phyloP scores from a whole-genome alignment of 495 filamentous ascomycete species.

The Penicillium argentinense region DNA sequence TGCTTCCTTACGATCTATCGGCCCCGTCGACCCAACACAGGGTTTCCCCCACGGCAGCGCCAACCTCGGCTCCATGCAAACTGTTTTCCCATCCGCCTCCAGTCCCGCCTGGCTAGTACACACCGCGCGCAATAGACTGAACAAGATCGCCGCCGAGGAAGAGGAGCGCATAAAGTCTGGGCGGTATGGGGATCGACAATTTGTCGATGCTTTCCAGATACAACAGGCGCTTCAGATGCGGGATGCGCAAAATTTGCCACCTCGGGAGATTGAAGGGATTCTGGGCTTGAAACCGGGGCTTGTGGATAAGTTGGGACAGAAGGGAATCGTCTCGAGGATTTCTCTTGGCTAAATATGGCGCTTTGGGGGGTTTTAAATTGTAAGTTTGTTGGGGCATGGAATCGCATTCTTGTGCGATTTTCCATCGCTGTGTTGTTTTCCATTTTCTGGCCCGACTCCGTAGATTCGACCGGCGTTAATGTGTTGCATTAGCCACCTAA shows the following conservation, averaged over 20 bases:
- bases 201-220: conserved; percentile 62
- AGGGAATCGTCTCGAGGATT: conserved; percentile 46
- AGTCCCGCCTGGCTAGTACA: conserved; percentile 56
- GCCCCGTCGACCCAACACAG: conserved; percentile 62
- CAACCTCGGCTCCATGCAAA: conserved; percentile 21
- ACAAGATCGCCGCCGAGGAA: conserved; percentile 53
- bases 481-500: not conserved
- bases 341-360: conserved; percentile 5
- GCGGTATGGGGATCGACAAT: conserved; percentile 47
- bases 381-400: too few relatives aligned
- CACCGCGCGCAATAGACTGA: conserved; percentile 41
- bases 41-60: conserved; percentile 54
- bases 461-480: too few relatives aligned
- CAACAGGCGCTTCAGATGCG: conserved; percentile 60
- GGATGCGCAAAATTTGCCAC: conserved; percentile 50
- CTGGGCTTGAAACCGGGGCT: conserved; percentile 59
- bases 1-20: conserved; percentile 59
- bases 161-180: conserved; percentile 42
- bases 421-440: too few relatives aligned
- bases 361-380: conserved; percentile 3
- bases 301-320: conserved; percentile 52
- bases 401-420: too few relatives aligned
- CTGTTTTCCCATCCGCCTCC: conserved; percentile 49
- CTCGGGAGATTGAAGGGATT: conserved; percentile 56
- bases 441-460: too few relatives aligned